Conservation (phyloP, 164 flowering plant genomes). For the Magnolia changhungtana region DNA sequence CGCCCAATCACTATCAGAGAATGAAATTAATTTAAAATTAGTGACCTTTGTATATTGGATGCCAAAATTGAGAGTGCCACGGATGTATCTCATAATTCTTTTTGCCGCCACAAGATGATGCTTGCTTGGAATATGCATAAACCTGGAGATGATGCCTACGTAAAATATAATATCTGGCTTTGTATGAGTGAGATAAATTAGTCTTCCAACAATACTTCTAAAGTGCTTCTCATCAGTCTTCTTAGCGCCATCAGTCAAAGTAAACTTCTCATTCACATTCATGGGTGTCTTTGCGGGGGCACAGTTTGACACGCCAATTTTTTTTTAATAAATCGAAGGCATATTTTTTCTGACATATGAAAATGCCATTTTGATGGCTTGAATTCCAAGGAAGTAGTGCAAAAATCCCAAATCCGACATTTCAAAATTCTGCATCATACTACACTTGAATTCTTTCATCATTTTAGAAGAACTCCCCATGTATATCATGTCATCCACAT, state of each 20-base stretch:
- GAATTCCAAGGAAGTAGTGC: constrained; percentile 20
- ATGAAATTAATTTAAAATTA: constrained; percentile 12
- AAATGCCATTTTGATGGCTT: constrained; percentile 21
- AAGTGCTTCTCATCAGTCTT: constrained; percentile 21
- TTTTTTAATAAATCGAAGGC: constrained; percentile 10
- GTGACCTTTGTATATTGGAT: constrained; percentile 10
- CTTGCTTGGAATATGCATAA: constrained; percentile 22
- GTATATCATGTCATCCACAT: constrained; percentile 17
- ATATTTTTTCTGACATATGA: constrained; percentile 26
- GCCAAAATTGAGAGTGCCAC: constrained; percentile 10
- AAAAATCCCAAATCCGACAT: constrained; percentile 13
- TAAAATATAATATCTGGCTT: too few relatives aligned
- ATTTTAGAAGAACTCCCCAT: constrained; percentile 11
- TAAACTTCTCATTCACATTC: constrained; percentile 1
- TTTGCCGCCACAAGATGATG: constrained; percentile 21
- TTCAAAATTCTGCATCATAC: constrained; percentile 19
- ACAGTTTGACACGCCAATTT: constrained; percentile 14
- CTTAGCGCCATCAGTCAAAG: constrained; percentile 1
- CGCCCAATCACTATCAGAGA: constrained; percentile 1
- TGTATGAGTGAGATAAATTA: too few relatives aligned
- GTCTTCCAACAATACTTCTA: constrained; percentile 13
- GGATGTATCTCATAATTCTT: constrained; percentile 15
- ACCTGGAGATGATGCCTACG: neutral
- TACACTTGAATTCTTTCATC: constrained; percentile 13
- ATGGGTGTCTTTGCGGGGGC: constrained; percentile 14